A percentile compares a stretch with the other conserved stretches of the same genome.
Evolutionary conservation across 2,329 filamentous ascomycete species (phyloP).

Genomic region (Calonectria pseudoreteaudii): DNA sequence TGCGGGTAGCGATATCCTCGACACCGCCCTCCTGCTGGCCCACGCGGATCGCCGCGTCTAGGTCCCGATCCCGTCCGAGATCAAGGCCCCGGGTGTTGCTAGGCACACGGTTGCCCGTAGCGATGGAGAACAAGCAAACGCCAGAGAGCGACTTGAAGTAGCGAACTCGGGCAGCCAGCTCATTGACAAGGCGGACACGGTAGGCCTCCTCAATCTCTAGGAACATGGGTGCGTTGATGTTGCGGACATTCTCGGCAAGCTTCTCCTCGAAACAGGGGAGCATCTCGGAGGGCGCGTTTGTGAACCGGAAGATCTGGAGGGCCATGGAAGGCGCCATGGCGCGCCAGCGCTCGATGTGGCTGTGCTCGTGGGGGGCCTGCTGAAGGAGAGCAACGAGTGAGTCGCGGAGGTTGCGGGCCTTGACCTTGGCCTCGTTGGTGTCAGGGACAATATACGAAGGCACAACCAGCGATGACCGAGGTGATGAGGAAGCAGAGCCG

Average conservation of each 20-base stretch:
- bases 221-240: conserved; percentile 58
- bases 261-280: conserved; percentile 63
- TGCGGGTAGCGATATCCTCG: conserved; percentile 77
- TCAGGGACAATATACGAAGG: conserved; percentile 53
- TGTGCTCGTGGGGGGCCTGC: conserved; percentile 57
- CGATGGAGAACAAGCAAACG: conserved; percentile 65
- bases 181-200: conserved; percentile 60
- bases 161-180: conserved; percentile 62
- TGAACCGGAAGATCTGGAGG: conserved; percentile 69
- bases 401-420: conserved; percentile 62
- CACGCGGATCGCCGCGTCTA: conserved; percentile 53
- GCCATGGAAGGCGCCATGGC: conserved; percentile 65
- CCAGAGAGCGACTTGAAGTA: conserved; percentile 66
- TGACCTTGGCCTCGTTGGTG: conserved; percentile 54
- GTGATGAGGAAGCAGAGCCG: conserved; percentile 63
- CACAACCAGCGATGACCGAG: conserved; percentile 59
- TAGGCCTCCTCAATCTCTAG: conserved; percentile 62
- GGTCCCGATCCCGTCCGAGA: conserved; percentile 44
- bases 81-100: conserved; percentile 52
- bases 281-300: conserved; percentile 61
- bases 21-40: conserved; percentile 66
- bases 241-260: conserved; percentile 58
- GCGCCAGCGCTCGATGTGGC: conserved; percentile 62
- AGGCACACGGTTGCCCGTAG: conserved; percentile 63
- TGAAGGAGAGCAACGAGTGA: conserved; percentile 67